Conservation (phyloP, 2,329 filamentous ascomycete species). For the Helotiales sp. region DNA sequence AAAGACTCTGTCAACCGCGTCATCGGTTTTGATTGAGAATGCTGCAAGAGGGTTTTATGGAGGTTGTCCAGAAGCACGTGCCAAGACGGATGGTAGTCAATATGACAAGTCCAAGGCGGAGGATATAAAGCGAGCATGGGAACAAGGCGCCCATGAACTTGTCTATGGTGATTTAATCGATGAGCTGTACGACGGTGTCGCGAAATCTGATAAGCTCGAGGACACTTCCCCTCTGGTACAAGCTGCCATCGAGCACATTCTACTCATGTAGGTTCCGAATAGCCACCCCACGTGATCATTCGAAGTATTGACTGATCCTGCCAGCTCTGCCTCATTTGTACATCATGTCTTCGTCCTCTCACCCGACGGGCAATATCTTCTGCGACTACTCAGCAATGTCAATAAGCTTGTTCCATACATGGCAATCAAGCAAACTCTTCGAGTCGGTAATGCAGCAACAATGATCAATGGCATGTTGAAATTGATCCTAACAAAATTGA, state of each 20-base stretch:
- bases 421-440: slow-evolving; percentile 70
- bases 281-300: not conserved
- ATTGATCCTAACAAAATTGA: slow-evolving; percentile 75
- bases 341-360: slow-evolving; percentile 74
- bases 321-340: slow-evolving; percentile 69
- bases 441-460: slow-evolving; percentile 75
- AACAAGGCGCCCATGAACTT: slow-evolving; percentile 63
- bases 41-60: slow-evolving; percentile 13
- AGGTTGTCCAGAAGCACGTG: slow-evolving; percentile 33
- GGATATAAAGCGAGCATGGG: slow-evolving; percentile 64
- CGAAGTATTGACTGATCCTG: not conserved
- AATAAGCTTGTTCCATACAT: slow-evolving; percentile 72
- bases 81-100: slow-evolving; percentile 31
- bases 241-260: slow-evolving; percentile 65
- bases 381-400: slow-evolving; percentile 69
- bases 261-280: slow-evolving; percentile 43
- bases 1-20: not conserved
- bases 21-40: slow-evolving; percentile 14
- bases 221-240: slow-evolving; percentile 61
- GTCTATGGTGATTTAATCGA: slow-evolving; percentile 70
- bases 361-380: slow-evolving; percentile 72
- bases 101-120: slow-evolving; percentile 61
- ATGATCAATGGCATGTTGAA: slow-evolving; percentile 78
- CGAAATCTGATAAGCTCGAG: slow-evolving; percentile 61
- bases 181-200: slow-evolving; percentile 60